Percentiles rank a stretch among this genome's conserved stretches.
Conservation (phyloP, 2,329 filamentous ascomycete genomes). For the Helotiales sp. region DNA sequence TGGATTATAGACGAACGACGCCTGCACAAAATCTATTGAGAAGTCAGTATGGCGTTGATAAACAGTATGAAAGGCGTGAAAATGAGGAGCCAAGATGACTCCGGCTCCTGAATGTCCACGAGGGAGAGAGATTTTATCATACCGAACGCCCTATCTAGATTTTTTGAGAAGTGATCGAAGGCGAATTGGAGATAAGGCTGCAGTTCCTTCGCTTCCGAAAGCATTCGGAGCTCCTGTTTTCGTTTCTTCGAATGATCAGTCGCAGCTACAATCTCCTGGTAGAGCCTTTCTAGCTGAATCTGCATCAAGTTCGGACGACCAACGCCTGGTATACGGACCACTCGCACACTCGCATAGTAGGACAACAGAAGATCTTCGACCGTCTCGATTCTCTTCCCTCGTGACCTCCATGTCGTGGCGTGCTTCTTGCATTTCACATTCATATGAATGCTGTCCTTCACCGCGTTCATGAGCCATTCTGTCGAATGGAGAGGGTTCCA, state of each 20-base stretch:
- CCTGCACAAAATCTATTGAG: background rate
- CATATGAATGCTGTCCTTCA: background rate
- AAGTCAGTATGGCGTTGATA: no score
- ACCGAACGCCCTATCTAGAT: background rate
- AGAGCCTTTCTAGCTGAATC: background rate
- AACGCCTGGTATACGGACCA: background rate
- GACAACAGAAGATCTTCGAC: background rate
- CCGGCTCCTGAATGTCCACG: no score
- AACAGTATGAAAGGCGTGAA: no score
- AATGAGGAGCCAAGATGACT: no score
- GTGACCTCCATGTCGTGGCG: background rate
- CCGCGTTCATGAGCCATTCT: background rate
- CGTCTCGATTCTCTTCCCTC: background rate
- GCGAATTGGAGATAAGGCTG: background rate
- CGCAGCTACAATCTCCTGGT: background rate
- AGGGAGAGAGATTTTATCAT: background rate
- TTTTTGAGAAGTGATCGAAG: background rate
- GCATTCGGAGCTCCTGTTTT: background rate
- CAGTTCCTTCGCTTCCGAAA: background rate
- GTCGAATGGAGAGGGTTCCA: background rate
- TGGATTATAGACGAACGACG: background rate
- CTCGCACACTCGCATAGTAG: background rate
- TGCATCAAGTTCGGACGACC: background rate
- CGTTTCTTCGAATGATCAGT: background rate
- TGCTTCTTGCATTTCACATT: background rate